Conservation (phyloP, 1,139 yeast genomes). For the Nakaseomyces sp. region DNA sequence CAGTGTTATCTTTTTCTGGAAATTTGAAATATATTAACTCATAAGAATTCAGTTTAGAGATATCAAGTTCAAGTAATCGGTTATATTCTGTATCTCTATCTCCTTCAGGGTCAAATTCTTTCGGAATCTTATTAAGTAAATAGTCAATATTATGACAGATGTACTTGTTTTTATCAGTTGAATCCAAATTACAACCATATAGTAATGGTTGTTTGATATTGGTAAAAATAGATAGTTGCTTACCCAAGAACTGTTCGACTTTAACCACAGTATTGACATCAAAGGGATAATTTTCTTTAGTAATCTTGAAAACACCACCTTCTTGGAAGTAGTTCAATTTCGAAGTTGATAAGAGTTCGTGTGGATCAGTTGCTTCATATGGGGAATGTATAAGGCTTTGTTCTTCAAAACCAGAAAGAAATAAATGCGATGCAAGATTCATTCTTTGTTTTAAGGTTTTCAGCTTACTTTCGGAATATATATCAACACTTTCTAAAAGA, state of each 20-base stretch:
- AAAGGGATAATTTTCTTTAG: background rate
- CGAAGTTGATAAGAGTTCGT: background rate
- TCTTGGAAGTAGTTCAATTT: background rate
- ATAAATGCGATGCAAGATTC: conserved; percentile 41
- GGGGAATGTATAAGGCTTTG: background rate
- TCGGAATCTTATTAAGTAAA: conserved; percentile 1
- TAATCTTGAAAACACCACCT: background rate
- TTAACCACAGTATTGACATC: conserved; percentile 8
- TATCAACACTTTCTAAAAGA: conserved; percentile 53
- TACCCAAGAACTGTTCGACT: background rate
- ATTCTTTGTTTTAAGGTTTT: conserved; percentile 47
- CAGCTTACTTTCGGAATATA: conserved; percentile 38
- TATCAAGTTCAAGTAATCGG: background rate
- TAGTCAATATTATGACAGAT: background rate
- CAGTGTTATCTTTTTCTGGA: background rate
- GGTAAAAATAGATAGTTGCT: background rate
- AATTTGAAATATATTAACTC: background rate
- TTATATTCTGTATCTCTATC: background rate
- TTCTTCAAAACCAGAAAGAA: conserved; percentile 55
- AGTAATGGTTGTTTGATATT: background rate
- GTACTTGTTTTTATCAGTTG: background rate
- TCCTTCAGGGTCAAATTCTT: background rate
- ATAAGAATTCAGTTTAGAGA: background rate
- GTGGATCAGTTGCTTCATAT: background rate
- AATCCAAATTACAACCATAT: background rate